Evolutionary conservation across 2,329 filamentous ascomycete species (phyloP), one percentile per base, ranked within the genome.

Genomic region (Talaromyces sp.): DNA sequence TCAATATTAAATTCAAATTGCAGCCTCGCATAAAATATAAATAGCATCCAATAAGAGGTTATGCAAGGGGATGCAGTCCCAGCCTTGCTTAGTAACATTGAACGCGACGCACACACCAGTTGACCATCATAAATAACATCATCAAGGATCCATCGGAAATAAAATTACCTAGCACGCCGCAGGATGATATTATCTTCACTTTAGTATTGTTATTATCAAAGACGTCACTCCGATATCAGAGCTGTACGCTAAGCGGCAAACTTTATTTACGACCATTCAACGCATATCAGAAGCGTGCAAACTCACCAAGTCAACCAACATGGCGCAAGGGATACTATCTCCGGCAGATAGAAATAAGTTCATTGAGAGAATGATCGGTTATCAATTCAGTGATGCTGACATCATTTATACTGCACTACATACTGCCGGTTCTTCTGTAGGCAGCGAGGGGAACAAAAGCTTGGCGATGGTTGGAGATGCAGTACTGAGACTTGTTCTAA

Each of bases 401-500:
- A 22, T 55, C 27, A 13, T 55, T 11, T 4, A 55, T 19, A 19
- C 19, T 32, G 53, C 53, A 9, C 27, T 55, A 7, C 19, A 19
- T 28, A 39, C 15, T 13, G 30, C 55, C 10, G 55, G 30, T 10
- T 39, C 15, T n/a, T 19, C 30, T n/a, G 19, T 57, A 32, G 19
- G n/a, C n/a, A 28, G 17, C 27, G 47, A 59, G n/a, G 57, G 57
- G 22, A 51, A 59, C 27, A 59, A 59, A 30, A n/a, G 17, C 6
- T 28, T 59, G 3, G 57, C 57, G 22, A 32, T 52, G 17, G 27
- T 59, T n/a, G 57, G 57, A 51, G 57, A 59, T 53, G 42, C 57
- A 36, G 57, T 47, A 17, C 30, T 53, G n/a, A 51, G 17, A 25
- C 39, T 59, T 11, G 44, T 59, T 27, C 57, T 59, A 9, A 36